phyloP scores from a whole-genome alignment of 2,329 filamentous ascomycete species.

The Didymella exigua region DNA sequence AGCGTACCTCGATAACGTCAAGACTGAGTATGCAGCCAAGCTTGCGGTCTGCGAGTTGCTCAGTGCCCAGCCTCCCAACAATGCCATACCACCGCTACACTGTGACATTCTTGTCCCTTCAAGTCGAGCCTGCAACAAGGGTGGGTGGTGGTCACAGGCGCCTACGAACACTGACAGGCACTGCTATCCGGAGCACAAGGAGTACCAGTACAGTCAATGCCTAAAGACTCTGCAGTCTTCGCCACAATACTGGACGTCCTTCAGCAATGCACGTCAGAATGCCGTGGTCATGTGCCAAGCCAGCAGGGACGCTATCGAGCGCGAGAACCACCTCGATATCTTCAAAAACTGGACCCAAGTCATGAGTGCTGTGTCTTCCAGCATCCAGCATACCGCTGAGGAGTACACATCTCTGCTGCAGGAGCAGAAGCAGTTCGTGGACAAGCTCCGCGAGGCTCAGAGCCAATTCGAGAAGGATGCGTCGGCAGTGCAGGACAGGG shows the following conservation, averaged over 20 bases:
- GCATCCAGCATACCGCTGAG: conserved; percentile 28
- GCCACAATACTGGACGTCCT: conserved; percentile 68
- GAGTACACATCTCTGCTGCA: conserved; percentile 32
- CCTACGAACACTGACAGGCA: conserved; percentile 26
- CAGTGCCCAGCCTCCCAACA: conserved; percentile 48
- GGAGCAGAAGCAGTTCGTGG: conserved; percentile 32
- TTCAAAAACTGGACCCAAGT: conserved; percentile 44
- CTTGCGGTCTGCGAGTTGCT: conserved; percentile 68
- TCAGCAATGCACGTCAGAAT: conserved; percentile 66
- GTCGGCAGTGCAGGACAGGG: conserved; percentile 27
- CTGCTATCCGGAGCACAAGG: conserved; percentile 44
- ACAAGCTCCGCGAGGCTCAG: conserved; percentile 30
- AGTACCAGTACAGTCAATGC: conserved; percentile 56
- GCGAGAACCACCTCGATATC: conserved; percentile 50
- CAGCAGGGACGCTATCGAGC: conserved; percentile 63
- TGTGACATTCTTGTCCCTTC: conserved; percentile 59
- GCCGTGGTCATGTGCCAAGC: conserved; percentile 68
- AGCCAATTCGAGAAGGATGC: conserved; percentile 23
- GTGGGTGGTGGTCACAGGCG: conserved; percentile 30
- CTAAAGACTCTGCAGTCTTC: conserved; percentile 59
- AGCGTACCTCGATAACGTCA: conserved; percentile 47
- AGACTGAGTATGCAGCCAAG: conserved; percentile 65
- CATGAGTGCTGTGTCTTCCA: conserved; percentile 28
- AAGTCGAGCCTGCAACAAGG: conserved; percentile 36
- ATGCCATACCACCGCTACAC: conserved; percentile 55